Percentiles rank a stretch among this genome's conserved stretches.
These are phyloP conservation scores for Pichia sp. DNA, from an alignment of 1,139 yeast species.

Conservation along the genomic window DNA sequence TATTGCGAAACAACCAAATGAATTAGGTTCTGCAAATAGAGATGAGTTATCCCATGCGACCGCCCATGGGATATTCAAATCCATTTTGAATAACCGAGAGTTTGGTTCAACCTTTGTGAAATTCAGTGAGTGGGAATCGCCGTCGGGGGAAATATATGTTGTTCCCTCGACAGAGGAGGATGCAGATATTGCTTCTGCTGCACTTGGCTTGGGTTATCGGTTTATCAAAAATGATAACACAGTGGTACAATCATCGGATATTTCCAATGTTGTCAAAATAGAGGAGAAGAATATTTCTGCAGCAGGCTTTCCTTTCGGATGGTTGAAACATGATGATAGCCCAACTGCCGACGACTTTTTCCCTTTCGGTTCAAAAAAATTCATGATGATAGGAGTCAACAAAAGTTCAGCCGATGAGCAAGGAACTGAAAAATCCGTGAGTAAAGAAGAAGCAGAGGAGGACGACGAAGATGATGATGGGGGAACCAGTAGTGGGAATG, in stretches of 20 bases:
- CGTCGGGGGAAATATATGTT: constrained; percentile 23
- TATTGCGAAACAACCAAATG: background rate
- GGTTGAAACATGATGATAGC: constrained; percentile 17
- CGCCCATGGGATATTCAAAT: constrained; percentile 12
- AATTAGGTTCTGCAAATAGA: background rate
- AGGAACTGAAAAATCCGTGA: constrained; percentile 1
- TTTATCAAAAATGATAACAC: constrained; percentile 11
- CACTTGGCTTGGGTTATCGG: constrained; percentile 18
- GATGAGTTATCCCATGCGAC: background rate
- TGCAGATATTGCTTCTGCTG: constrained; percentile 2
- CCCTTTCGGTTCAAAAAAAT: constrained; percentile 31
- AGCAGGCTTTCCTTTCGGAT: constrained; percentile 29
- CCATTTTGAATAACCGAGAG: constrained; percentile 17
- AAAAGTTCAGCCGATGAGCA: constrained; percentile 13
- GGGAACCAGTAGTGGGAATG: background rate
- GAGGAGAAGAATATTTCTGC: constrained; percentile 26
- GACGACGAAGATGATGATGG: constrained; percentile 10
- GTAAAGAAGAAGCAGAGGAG: constrained; percentile 17
- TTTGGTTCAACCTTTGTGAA: constrained; percentile 14
- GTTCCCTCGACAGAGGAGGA: constrained; percentile 21
- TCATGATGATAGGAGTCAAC: constrained; percentile 28
- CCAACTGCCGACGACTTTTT: constrained; percentile 21
- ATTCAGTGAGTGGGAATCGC: constrained; percentile 28
- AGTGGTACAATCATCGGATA: background rate
- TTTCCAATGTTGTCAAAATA: constrained; percentile 14